Evolutionary conservation across 164 flowering plant species (phyloP).

Genomic region (Chimonanthus praecox): DNA sequence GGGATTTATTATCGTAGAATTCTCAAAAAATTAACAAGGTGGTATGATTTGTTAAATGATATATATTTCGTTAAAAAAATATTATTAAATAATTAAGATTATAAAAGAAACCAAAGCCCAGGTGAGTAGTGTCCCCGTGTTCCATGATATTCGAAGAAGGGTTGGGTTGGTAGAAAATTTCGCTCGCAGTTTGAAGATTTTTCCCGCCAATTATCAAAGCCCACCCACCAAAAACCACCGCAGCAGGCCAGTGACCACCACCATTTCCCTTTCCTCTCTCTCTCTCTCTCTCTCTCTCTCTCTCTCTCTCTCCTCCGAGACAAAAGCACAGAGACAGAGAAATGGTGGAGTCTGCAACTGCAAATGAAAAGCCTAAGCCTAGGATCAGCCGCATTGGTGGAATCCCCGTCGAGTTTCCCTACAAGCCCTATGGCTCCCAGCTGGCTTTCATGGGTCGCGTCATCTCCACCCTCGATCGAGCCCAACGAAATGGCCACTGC

Average conservation of each 20-base stretch:
- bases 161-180: no score
- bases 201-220: background rate
- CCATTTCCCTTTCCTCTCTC: background rate
- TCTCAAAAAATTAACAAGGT: no score
- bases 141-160: no score
- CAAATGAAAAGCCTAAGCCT: conserved; percentile 14
- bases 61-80: no score
- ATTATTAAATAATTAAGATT: no score
- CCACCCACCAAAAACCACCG: background rate
- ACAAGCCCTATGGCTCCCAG: conserved; percentile 92
- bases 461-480: conserved; percentile 83
- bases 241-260: background rate
- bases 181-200: background rate
- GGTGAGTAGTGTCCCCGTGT: no score
- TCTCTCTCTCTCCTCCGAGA: background rate
- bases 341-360: conserved; percentile 28
- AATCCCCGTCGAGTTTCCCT: conserved; percentile 77
- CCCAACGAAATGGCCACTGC: conserved; percentile 68
- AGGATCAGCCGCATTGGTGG: conserved; percentile 63
- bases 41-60: no score
- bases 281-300: background rate
- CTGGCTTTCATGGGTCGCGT: conserved; percentile 90
- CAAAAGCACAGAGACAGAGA: background rate
- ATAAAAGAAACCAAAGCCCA: no score
- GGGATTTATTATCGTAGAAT: no score